These are phyloP conservation scores for Trichosporon sp. DNA, from an alignment of 1,284 basidiomycete species.

Conservation along the genomic window DNA sequence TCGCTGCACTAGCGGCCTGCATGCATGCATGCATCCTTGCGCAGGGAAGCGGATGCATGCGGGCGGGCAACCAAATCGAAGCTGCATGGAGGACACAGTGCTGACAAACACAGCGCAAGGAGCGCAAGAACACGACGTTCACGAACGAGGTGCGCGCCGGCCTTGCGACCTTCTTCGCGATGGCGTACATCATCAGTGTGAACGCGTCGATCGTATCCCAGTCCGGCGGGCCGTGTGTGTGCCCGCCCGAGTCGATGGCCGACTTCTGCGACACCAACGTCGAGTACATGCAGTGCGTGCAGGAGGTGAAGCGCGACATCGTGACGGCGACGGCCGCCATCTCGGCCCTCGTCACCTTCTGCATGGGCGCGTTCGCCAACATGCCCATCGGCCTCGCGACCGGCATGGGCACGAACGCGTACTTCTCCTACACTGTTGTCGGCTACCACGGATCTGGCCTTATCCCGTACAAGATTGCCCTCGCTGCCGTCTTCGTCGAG, in stretches of 20 bases:
- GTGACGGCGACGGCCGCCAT: constrained; percentile 65
- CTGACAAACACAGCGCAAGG: constrained; percentile 51
- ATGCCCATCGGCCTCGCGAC: constrained; percentile 52
- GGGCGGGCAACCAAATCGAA: background rate
- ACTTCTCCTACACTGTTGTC: constrained; percentile 85
- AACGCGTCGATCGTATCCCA: constrained; percentile 63
- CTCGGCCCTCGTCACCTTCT: constrained; percentile 62
- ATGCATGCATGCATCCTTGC: background rate
- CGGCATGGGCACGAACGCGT: constrained; percentile 77
- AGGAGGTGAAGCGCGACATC: constrained; percentile 62
- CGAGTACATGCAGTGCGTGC: constrained; percentile 63
- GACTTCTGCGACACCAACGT: constrained; percentile 55
- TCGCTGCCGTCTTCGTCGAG: constrained; percentile 83
- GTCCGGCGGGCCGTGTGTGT: constrained; percentile 77
- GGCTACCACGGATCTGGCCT: constrained; percentile 67
- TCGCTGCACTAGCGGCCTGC: background rate
- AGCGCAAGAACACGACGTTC: constrained; percentile 71
- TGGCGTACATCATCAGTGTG: constrained; percentile 46
- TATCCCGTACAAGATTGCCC: constrained; percentile 72
- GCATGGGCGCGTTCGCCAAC: constrained; percentile 41
- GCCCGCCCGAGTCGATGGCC: constrained; percentile 48
- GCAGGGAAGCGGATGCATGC: background rate
- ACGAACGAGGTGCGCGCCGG: constrained; percentile 77
- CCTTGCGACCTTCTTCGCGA: constrained; percentile 69
- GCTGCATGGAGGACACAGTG: background rate